A percentile compares a stretch with the other conserved stretches of the same genome.
Evolutionary conservation across 106 monocot genomes (phyloP).

Genomic region (Narthecium ossifragum): DNA sequence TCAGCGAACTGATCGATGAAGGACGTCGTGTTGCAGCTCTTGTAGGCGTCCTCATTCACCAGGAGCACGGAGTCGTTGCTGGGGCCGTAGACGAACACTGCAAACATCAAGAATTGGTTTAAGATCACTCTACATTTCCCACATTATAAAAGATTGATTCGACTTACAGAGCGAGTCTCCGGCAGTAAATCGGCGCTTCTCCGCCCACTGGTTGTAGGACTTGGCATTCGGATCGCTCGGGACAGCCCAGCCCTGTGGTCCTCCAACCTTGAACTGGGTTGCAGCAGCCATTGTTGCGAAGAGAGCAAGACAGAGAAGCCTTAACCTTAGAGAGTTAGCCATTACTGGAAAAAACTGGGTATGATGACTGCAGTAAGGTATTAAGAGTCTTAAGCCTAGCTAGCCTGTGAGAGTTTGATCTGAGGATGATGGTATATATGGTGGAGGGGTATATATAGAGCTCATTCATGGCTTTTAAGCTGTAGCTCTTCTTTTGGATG

Average conservation of each 20-base stretch:
- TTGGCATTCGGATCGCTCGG: conserved; percentile 1
- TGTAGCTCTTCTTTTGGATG: neutral
- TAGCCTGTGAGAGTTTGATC: too few species aligned
- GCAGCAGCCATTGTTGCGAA: conserved; percentile 4
- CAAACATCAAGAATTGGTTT: conserved; percentile 2
- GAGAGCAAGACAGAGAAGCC: conserved; percentile 2
- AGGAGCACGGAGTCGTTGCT: conserved; percentile 47
- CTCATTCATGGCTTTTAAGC: neutral
- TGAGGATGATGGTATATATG: neutral
- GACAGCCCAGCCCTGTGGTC: neutral
- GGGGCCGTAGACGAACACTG: conserved; percentile 48
- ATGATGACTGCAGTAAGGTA: too few species aligned
- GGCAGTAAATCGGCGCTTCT: neutral
- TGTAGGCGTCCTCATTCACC: conserved; percentile 37
- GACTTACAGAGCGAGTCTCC: conserved; percentile 6
- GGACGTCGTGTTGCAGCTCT: conserved; percentile 54
- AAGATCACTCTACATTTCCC: neutral
- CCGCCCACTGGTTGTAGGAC: neutral
- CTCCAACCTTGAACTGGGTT: conserved; percentile 15
- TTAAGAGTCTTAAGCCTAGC: too few species aligned
- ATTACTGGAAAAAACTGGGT: neutral
- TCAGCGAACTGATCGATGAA: conserved; percentile 28
- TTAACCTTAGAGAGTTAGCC: neutral
- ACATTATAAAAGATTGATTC: neutral
- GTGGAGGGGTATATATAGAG: neutral